Conservation (phyloP, 108 stramenopile genomes). For the Schizochytrium sp. region DNA sequence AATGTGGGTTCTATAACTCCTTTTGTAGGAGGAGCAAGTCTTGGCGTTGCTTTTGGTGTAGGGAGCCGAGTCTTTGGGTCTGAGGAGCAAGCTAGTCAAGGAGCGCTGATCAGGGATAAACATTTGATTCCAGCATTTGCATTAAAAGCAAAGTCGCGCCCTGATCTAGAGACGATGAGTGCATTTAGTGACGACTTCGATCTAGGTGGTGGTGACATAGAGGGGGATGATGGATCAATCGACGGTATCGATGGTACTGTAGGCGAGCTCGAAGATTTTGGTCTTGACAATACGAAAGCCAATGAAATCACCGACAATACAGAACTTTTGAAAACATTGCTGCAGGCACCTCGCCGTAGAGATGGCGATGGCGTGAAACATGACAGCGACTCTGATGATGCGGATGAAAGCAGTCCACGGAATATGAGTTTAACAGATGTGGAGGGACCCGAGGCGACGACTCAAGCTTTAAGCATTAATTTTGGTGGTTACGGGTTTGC, state of each 20-base stretch:
- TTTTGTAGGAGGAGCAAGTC: slow-evolving; percentile 31
- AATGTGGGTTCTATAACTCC: slow-evolving; percentile 45
- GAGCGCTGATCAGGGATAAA: neutral
- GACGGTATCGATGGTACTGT: too few relatives aligned
- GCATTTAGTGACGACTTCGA: neutral
- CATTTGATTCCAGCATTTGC: slow-evolving; percentile 51
- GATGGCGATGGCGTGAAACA: too few relatives aligned
- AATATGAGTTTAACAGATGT: too few relatives aligned
- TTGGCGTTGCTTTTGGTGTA: slow-evolving; percentile 47
- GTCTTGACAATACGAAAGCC: too few relatives aligned
- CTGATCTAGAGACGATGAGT: neutral
- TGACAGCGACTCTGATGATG: too few relatives aligned
- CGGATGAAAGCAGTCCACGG: too few relatives aligned
- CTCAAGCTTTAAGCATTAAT: slow-evolving; percentile 6
- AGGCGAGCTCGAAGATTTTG: too few relatives aligned
- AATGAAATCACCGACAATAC: too few relatives aligned
- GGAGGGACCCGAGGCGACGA: neutral
- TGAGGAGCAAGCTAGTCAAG: neutral
- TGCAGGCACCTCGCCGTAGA: too few relatives aligned
- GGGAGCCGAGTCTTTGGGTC: neutral
- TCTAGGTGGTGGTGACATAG: neutral
- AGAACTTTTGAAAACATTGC: too few relatives aligned
- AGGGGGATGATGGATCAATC: too few relatives aligned
- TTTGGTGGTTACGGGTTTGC: slow-evolving; percentile 50
- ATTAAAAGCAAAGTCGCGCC: slow-evolving; percentile 15